These are phyloP conservation scores for Smallanthus sonchifolius DNA, from an alignment of 129 eudicot species.

Conservation along the genomic window DNA sequence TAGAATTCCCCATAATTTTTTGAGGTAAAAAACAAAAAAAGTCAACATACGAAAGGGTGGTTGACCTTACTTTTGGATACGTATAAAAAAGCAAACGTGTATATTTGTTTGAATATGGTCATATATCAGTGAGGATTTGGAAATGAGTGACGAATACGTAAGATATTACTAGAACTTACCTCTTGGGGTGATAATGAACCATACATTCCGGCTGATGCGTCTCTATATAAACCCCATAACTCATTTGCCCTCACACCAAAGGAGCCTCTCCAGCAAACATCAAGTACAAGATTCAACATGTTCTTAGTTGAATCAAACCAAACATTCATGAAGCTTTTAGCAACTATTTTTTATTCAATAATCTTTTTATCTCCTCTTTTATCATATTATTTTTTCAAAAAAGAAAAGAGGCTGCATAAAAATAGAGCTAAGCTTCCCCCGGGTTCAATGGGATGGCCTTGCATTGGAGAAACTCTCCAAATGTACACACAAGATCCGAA, in stretches of 20 bases:
- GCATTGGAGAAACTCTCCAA: slow-evolving; percentile 70
- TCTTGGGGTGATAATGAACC: slow-evolving; percentile 13
- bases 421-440: slow-evolving; percentile 55
- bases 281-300: background rate
- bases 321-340: slow-evolving; percentile 33
- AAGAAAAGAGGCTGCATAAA: slow-evolving; percentile 33
- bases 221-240: slow-evolving; percentile 45
- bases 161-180: slow-evolving; percentile 20
- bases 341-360: slow-evolving; percentile 31
- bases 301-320: slow-evolving; percentile 3
- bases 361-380: slow-evolving; percentile 46
- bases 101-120: background rate
- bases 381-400: slow-evolving; percentile 34
- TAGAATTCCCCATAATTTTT: too few species aligned
- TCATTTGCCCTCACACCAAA: slow-evolving; percentile 16
- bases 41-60: background rate
- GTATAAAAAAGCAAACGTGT: background rate
- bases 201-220: slow-evolving; percentile 1
- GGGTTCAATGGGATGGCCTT: slow-evolving; percentile 84
- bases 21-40: background rate
- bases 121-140: background rate
- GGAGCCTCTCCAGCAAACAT: slow-evolving; percentile 13
- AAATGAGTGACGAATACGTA: slow-evolving; percentile 23
- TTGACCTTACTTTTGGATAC: background rate
- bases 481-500: slow-evolving; percentile 71